Conservation (phyloP, 345 rosid species). For the Bretschneidera sinensis region DNA sequence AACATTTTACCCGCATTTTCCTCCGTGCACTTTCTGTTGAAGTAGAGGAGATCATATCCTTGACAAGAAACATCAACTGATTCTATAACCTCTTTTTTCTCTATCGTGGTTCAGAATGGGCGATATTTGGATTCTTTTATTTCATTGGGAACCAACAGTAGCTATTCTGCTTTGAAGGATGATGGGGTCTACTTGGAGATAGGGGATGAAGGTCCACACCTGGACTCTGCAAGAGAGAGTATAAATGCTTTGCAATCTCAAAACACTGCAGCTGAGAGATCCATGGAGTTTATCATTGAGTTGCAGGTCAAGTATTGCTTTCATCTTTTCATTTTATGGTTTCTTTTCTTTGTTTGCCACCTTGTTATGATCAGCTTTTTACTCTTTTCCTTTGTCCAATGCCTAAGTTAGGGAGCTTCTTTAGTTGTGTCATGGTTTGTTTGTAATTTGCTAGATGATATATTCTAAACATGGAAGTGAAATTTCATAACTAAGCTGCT, state of each 20-base stretch:
- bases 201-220: slow-evolving; percentile 36
- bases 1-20: not conserved
- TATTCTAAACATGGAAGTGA: too few species aligned
- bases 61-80: not conserved
- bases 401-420: too few species aligned
- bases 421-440: too few species aligned
- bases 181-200: slow-evolving; percentile 64
- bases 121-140: slow-evolving; percentile 85
- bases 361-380: not conserved
- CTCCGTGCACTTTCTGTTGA: not conserved
- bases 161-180: slow-evolving; percentile 63
- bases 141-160: slow-evolving; percentile 68
- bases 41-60: not conserved
- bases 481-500: too few species aligned
- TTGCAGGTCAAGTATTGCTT: slow-evolving; percentile 56
- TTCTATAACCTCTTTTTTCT: not conserved
- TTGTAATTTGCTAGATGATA: too few species aligned
- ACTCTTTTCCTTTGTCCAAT: too few species aligned
- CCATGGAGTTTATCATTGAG: slow-evolving; percentile 63
- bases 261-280: slow-evolving; percentile 36
- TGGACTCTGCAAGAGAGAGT: slow-evolving; percentile 33
- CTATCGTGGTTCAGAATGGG: slow-evolving; percentile 56
- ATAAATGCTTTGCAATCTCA: slow-evolving; percentile 33
- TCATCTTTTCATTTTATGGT: slow-evolving; percentile 3
- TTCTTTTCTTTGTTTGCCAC: not conserved